A percentile compares a stretch with the other conserved stretches of the same genome.
Conservation (phyloP, 1,139 yeast species). For the Geotrichum reessii region DNA sequence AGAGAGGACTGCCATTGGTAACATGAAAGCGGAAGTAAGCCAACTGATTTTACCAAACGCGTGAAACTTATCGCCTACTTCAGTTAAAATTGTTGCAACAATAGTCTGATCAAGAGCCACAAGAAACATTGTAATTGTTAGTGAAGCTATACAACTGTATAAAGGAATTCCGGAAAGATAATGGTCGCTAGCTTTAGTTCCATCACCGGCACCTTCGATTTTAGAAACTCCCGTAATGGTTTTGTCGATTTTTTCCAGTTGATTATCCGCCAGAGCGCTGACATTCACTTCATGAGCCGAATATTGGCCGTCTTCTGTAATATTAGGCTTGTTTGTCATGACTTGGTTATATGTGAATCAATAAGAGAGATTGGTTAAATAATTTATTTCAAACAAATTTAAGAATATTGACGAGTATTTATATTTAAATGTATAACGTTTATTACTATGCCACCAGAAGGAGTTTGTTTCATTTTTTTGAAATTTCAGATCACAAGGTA, state of each 20-base stretch:
- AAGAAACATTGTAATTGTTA: constrained; percentile 49
- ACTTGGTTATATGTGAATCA: too few species aligned
- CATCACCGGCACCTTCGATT: constrained; percentile 51
- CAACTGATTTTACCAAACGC: constrained; percentile 55
- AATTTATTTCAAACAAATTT: too few species aligned
- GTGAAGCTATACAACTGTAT: constrained; percentile 41
- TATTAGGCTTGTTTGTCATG: too few species aligned
- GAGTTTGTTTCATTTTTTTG: too few species aligned
- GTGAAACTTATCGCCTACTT: constrained; percentile 50
- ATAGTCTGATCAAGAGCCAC: constrained; percentile 63
- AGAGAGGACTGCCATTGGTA: constrained; percentile 55
- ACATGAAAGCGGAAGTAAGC: constrained; percentile 54
- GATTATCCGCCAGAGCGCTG: too few species aligned
- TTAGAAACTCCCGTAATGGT: not conserved
- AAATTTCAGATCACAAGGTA: too few species aligned
- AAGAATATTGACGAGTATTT: too few species aligned
- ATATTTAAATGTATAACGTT: too few species aligned
- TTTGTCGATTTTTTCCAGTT: not conserved
- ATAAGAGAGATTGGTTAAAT: too few species aligned
- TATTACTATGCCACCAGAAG: too few species aligned
- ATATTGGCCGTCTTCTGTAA: too few species aligned
- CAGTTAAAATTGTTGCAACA: constrained; percentile 51
- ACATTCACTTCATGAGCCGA: too few species aligned
- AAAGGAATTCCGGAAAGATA: constrained; percentile 44
- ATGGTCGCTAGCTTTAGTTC: constrained; percentile 47